A percentile compares a stretch with the other conserved stretches of the same genome.
phyloP scores from a whole-genome alignment of 2,329 filamentous ascomycete species.

The Fusarium illudens region DNA sequence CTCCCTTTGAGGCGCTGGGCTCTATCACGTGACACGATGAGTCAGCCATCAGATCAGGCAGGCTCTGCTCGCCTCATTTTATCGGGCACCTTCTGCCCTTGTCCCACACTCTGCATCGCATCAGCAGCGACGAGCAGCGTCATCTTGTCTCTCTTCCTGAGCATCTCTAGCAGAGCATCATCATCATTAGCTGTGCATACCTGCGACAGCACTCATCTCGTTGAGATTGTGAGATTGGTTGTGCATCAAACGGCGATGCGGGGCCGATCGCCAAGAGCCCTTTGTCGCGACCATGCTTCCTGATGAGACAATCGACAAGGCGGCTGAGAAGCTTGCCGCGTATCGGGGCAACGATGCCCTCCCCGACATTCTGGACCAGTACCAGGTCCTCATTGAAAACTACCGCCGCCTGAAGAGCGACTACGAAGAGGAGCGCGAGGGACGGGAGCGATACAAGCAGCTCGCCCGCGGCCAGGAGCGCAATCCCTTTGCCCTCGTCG shows the following conservation, averaged over 20 bases:
- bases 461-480: slow-evolving; percentile 58
- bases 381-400: slow-evolving; percentile 55
- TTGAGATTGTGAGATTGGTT: neutral
- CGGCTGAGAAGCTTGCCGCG: slow-evolving; percentile 42
- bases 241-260: slow-evolving; percentile 23
- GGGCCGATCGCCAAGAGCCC: slow-evolving; percentile 10
- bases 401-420: slow-evolving; percentile 65
- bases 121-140: slow-evolving; percentile 7
- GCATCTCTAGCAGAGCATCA: too few relatives aligned
- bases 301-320: slow-evolving; percentile 32
- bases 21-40: neutral
- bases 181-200: too few relatives aligned
- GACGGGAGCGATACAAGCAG: slow-evolving; percentile 64
- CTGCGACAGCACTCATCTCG: neutral
- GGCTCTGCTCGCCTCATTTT: neutral
- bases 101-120: slow-evolving; percentile 12
- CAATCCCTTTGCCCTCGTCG: slow-evolving; percentile 67
- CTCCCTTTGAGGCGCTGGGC: neutral
- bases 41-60: neutral
- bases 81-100: neutral
- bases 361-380: slow-evolving; percentile 44
- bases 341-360: slow-evolving; percentile 43
- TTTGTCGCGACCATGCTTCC: slow-evolving; percentile 30
- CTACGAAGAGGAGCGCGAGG: slow-evolving; percentile 64
- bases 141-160: too few relatives aligned